Conservation (phyloP, 192 early-diverging fungal genomes). For the Coemansia guatemalensis region DNA sequence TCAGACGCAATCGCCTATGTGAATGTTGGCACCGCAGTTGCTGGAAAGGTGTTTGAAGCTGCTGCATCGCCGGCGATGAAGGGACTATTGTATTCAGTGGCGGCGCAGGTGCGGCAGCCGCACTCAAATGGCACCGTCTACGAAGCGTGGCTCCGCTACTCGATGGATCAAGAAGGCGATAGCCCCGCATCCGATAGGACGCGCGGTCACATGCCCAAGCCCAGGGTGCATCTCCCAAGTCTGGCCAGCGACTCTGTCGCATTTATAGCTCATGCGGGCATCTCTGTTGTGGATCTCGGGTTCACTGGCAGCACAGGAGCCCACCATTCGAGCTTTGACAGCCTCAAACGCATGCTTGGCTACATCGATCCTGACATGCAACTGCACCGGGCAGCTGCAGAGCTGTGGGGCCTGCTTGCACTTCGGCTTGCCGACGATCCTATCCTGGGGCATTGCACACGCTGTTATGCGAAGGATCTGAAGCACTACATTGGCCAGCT, state of each 20-base stretch:
- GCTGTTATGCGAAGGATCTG: slow-evolving; percentile 55
- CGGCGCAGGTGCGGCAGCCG: slow-evolving; percentile 52
- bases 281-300: slow-evolving; percentile 56
- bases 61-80: slow-evolving; percentile 53
- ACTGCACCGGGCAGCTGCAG: slow-evolving; percentile 55
- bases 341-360: slow-evolving; percentile 59
- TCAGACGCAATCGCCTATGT: slow-evolving; percentile 56
- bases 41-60: slow-evolving; percentile 50
- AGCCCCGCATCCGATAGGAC: neutral
- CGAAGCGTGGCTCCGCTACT: slow-evolving; percentile 52
- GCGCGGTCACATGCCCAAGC: slow-evolving; percentile 4
- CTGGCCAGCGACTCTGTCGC: slow-evolving; percentile 58
- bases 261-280: slow-evolving; percentile 66
- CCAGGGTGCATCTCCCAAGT: slow-evolving; percentile 38
- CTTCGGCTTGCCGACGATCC: slow-evolving; percentile 53
- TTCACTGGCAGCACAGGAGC: slow-evolving; percentile 57
- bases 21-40: slow-evolving; percentile 60
- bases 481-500: slow-evolving; percentile 42
- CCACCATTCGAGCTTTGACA: slow-evolving; percentile 71
- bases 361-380: slow-evolving; percentile 58
- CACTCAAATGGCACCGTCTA: slow-evolving; percentile 49
- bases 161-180: neutral
- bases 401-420: slow-evolving; percentile 52
- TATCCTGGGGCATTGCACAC: slow-evolving; percentile 44
- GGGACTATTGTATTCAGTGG: slow-evolving; percentile 50